phyloP scores from a whole-genome alignment of 495 filamentous ascomycete genomes.

The Opeltia flavorubescens region DNA sequence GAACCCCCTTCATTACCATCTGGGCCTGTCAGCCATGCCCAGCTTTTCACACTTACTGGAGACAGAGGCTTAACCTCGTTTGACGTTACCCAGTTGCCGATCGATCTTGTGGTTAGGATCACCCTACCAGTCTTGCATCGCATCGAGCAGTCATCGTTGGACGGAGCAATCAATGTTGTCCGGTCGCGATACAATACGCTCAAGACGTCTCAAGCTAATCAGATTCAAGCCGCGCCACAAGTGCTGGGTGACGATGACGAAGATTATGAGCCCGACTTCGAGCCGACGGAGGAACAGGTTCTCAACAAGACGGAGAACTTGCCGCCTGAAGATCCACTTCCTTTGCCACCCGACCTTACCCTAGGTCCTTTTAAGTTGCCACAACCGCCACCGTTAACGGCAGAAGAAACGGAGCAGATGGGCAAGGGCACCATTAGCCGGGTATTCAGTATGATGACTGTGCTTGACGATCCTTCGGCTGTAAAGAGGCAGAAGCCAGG shows the following conservation, averaged over 20 bases:
- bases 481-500: conserved; percentile 36
- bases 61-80: conserved; percentile 62
- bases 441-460: conserved; percentile 61
- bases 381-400: conserved; percentile 55
- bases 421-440: conserved; percentile 56
- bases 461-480: conserved; percentile 49
- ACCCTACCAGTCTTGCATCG: conserved; percentile 52
- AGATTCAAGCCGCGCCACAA: conserved; percentile 26
- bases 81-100: conserved; percentile 64
- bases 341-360: conserved; percentile 39
- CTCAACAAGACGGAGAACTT: conserved; percentile 54
- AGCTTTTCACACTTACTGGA: conserved; percentile 70
- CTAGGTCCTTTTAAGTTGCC: conserved; percentile 64
- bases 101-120: conserved; percentile 61
- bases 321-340: conserved; percentile 34
- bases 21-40: conserved; percentile 60
- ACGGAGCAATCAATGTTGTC: conserved; percentile 52
- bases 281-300: conserved; percentile 56
- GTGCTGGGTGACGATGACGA: conserved; percentile 59
- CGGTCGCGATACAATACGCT: conserved; percentile 33
- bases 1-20: conserved; percentile 52
- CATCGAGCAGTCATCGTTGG: conserved; percentile 48
- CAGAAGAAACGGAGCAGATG: conserved; percentile 50
- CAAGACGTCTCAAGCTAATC: conserved; percentile 19
- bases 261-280: conserved; percentile 78